Evolutionary conservation across 164 flowering plant species (phyloP).

Genomic region (Amborella trichopoda): DNA sequence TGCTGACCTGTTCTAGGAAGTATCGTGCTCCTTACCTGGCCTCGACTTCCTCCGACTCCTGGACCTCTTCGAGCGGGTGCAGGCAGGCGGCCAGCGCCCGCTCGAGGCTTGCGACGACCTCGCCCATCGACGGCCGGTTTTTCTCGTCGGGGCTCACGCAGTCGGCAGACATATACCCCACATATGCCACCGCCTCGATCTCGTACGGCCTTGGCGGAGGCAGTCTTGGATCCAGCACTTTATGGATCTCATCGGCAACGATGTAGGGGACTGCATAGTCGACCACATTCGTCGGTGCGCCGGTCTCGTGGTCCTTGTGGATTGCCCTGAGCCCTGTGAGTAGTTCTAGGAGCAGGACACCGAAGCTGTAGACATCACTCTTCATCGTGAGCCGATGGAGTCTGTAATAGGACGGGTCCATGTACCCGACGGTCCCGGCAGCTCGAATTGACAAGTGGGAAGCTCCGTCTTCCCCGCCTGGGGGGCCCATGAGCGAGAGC

Average conservation of each 20-base stretch:
- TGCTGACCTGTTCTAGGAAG: no score
- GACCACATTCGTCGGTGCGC: conserved; percentile 56
- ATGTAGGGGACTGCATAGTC: conserved; percentile 64
- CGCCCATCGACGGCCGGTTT: conserved; percentile 61
- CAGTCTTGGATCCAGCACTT: conserved; percentile 44
- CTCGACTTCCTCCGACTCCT: no score
- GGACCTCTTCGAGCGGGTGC: no score
- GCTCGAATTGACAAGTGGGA: conserved; percentile 46
- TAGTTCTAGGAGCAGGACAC: conserved; percentile 60
- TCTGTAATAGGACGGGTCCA: conserved; percentile 85
- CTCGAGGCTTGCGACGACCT: conserved; percentile 45
- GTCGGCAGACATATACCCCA: conserved; percentile 64
- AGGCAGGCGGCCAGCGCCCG: conserved; percentile 46
- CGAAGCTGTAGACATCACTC: conserved; percentile 87
- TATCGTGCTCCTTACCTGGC: no score
- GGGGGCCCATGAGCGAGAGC: conserved; percentile 62
- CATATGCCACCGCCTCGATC: conserved; percentile 60
- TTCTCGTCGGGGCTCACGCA: conserved; percentile 49
- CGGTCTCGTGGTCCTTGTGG: conserved; percentile 31
- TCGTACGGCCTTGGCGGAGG: conserved; percentile 75
- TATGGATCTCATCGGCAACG: conserved; percentile 42
- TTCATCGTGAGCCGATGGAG: conserved; percentile 47
- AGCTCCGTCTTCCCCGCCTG: conserved; percentile 20
- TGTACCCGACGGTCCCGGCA: conserved; percentile 80
- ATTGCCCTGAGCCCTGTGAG: conserved; percentile 69